A percentile compares a stretch with the other conserved stretches of the same genome.
Evolutionary conservation across 2,329 filamentous ascomycete genomes (phyloP).

Genomic region (Geosmithia flava): DNA sequence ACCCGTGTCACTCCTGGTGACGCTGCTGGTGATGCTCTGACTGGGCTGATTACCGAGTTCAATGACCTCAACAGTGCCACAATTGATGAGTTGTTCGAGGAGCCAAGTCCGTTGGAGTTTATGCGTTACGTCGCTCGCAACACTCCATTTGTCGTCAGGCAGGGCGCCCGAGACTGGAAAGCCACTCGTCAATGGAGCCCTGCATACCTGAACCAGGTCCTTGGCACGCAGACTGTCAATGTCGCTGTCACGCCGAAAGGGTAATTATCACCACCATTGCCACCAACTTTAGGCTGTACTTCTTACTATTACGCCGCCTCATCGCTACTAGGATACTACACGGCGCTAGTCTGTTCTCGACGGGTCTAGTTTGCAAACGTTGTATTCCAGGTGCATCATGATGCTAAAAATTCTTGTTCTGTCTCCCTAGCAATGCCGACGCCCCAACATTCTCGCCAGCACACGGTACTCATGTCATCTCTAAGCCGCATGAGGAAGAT

Average conservation of each 20-base stretch:
- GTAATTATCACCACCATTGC: slow-evolving; percentile 18
- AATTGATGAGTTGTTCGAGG: slow-evolving; percentile 48
- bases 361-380: neutral
- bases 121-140: slow-evolving; percentile 67
- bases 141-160: slow-evolving; percentile 59
- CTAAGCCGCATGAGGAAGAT: slow-evolving; percentile 59
- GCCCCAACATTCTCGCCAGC: slow-evolving; percentile 15
- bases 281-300: neutral
- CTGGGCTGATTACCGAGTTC: slow-evolving; percentile 52
- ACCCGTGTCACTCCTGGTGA: neutral
- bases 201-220: slow-evolving; percentile 39
- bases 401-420: neutral
- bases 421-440: slow-evolving; percentile 20
- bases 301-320: neutral
- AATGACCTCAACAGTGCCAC: slow-evolving; percentile 54
- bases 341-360: neutral
- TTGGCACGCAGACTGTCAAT: slow-evolving; percentile 50
- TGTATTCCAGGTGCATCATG: neutral
- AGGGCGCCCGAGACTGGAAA: slow-evolving; percentile 49
- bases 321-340: neutral
- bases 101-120: slow-evolving; percentile 67
- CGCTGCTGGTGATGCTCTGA: slow-evolving; percentile 7
- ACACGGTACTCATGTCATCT: slow-evolving; percentile 35
- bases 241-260: slow-evolving; percentile 68
- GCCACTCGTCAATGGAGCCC: slow-evolving; percentile 52